Conservation (phyloP, 129 eudicot species). For the Artemisia argyi region DNA sequence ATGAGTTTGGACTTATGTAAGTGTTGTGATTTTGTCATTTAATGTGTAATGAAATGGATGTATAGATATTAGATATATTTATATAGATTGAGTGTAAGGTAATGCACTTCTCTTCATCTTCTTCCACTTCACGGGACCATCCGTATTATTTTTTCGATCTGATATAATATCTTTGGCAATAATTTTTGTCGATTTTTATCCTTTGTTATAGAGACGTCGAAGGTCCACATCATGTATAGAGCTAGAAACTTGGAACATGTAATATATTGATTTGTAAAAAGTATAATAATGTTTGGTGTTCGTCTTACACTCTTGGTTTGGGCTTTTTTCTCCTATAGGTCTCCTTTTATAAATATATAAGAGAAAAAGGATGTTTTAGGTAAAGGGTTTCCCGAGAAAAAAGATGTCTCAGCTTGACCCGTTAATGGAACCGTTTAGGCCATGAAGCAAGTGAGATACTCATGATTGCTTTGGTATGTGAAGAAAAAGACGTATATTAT, state of each 20-base stretch:
- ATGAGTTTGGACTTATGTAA: constrained; percentile 42
- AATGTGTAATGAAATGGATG: constrained; percentile 24
- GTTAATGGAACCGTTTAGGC: neutral
- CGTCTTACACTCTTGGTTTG: neutral
- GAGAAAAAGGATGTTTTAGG: neutral
- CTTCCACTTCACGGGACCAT: constrained; percentile 35
- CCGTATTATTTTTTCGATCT: neutral
- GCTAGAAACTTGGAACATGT: neutral
- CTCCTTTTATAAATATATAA: neutral
- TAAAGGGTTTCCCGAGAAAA: no score
- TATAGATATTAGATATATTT: neutral
- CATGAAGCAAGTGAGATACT: constrained; percentile 8
- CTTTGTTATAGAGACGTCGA: neutral
- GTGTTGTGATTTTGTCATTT: constrained; percentile 65
- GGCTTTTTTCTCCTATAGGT: neutral
- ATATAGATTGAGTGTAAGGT: constrained; percentile 22
- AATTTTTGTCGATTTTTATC: neutral
- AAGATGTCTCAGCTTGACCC: neutral
- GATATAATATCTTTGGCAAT: neutral
- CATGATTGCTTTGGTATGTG: constrained; percentile 5
- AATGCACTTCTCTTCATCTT: constrained; percentile 28
- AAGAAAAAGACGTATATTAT: neutral
- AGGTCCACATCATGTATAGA: neutral
- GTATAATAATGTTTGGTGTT: neutral
- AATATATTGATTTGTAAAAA: neutral